Conservation (phyloP, 805 yeast species). For the Sungouiozyma intestinalis region DNA sequence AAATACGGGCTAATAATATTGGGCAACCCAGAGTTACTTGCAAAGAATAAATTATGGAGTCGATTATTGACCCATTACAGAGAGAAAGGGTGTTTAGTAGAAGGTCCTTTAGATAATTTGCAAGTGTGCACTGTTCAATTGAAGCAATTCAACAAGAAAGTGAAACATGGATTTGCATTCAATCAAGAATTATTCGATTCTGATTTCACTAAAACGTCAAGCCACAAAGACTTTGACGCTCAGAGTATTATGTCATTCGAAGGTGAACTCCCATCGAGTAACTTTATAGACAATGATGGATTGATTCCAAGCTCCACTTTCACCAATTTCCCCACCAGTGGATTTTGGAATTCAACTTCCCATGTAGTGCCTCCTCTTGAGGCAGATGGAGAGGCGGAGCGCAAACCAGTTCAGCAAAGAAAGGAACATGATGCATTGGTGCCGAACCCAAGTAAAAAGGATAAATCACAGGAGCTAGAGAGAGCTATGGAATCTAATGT, state of each 20-base stretch:
- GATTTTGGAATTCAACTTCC: not conserved
- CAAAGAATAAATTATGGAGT: conserved; percentile 68
- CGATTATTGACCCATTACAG: conserved; percentile 66
- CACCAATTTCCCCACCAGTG: not conserved
- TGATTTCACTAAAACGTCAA: conserved; percentile 12
- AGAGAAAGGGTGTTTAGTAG: conserved; percentile 80
- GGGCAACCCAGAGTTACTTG: conserved; percentile 75
- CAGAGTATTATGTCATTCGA: conserved; percentile 28
- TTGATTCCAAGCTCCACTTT: not conserved
- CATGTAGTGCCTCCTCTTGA: not conserved
- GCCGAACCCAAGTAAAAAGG: not conserved
- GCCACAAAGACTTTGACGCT: conserved; percentile 22
- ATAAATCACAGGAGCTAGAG: not conserved
- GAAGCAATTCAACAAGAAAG: conserved; percentile 23
- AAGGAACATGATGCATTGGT: not conserved
- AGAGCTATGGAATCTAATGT: not conserved
- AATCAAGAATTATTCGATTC: conserved; percentile 8
- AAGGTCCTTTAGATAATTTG: conserved; percentile 74
- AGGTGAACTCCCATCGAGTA: conserved; percentile 4
- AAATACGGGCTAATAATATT: conserved; percentile 68
- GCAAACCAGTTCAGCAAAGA: not conserved
- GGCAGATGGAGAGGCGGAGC: not conserved
- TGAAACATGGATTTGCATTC: conserved; percentile 12
- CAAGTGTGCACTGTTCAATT: conserved; percentile 59
- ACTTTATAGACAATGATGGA: not conserved